Evolutionary conservation across 352 stramenopile genomes (phyloP).

Genomic region (Stramenopiles sp.): DNA sequence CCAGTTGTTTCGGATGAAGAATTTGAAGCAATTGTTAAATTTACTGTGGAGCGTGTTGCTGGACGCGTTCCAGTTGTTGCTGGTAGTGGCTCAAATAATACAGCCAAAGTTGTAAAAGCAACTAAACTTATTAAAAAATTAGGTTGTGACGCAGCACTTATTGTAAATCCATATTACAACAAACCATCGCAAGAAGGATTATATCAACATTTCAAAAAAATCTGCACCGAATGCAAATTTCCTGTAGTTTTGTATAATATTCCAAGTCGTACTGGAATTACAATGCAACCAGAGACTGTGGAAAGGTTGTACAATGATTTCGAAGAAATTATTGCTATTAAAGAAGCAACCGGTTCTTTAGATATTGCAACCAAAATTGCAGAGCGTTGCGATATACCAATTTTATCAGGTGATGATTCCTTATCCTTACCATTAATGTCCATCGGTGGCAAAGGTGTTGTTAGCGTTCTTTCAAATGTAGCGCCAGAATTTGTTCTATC

Average conservation of each 20-base stretch:
- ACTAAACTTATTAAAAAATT: constrained; percentile 55
- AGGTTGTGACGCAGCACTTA: constrained; percentile 73
- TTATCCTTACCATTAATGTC: constrained; percentile 63
- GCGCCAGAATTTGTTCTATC: constrained; percentile 53
- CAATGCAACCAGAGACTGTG: constrained; percentile 79
- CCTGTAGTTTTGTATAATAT: constrained; percentile 93
- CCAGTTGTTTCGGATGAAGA: constrained; percentile 77
- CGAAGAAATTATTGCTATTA: constrained; percentile 87
- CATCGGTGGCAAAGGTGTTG: constrained; percentile 58
- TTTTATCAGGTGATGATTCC: constrained; percentile 67
- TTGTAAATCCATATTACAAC: constrained; percentile 96
- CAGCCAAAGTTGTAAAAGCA: constrained; percentile 42
- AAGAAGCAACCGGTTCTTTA: constrained; percentile 83
- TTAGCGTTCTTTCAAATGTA: constrained; percentile 69
- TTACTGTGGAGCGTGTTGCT: constrained; percentile 50
- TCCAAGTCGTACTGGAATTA: constrained; percentile 78
- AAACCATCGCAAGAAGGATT: constrained; percentile 88
- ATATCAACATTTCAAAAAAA: constrained; percentile 73
- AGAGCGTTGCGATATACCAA: constrained; percentile 62
- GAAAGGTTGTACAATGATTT: constrained; percentile 60
- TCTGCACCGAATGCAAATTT: constrained; percentile 37
- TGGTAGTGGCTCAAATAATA: constrained; percentile 83
- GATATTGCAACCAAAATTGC: constrained; percentile 64
- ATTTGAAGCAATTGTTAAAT: constrained; percentile 74
- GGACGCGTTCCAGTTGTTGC: constrained; percentile 74